Evolutionary conservation across 2,329 filamentous ascomycete species (phyloP), one percentile per base, ranked within the genome.

Genomic region (Lachnellula subtilissima): DNA sequence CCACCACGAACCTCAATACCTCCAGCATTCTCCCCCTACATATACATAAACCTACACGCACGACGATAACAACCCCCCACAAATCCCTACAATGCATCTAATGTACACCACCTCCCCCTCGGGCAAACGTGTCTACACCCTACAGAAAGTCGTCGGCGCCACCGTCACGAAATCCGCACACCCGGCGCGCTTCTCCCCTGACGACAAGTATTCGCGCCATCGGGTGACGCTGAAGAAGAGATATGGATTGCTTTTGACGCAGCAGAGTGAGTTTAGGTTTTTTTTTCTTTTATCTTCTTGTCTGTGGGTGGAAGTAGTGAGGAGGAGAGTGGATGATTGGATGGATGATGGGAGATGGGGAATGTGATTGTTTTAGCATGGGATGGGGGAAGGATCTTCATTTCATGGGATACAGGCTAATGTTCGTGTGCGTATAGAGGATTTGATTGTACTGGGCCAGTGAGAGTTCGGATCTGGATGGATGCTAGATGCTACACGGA

Each of bases 141-240:
- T 97, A 64, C 93, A 97, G 78, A 97, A 97, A 79, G 84, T 95
- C 65, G 78, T 82, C 67, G 80, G 85, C 67, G 88, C 88, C 70
- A 84, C 91, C 71, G 90, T 97, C 70, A 96, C 93, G 73, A 96
- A 96, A 81, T 94, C 89, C 53, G 94, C 94, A 55, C 93, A 97
- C 78, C 93, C 94, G 48, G 94, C 94, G 45, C 84, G 94, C 66
- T 99, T 97, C 81, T 96, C 91, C 48, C 94, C 94, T 62, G 94
- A 99, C 76, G 94, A 99, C 81, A 96, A 97, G 81, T 97, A 95
- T 83, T 96, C 91, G 70, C 89, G 91, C 71, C 93, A 97, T 78
- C 86, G 94, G 67, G 91, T 97, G 50, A 95, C 91, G 19, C 81
- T 97, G 69, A 96, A 97, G 86, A 91, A 89, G 79, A 83, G 94